Conservation (phyloP, 1,284 basidiomycete species). For the Puccinia sorghi region DNA sequence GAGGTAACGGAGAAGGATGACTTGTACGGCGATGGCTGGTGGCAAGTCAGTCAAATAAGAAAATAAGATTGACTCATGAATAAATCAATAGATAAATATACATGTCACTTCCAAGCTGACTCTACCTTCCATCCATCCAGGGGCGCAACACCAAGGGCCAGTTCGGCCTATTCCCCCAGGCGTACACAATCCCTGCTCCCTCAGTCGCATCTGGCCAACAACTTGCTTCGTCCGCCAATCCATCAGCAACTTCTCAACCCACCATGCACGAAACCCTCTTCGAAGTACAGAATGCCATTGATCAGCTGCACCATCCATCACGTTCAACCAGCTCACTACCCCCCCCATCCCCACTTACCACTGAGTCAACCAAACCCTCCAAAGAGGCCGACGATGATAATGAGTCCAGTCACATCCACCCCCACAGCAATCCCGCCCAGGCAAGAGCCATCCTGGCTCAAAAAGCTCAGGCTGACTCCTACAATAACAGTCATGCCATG, state of each 20-base stretch:
- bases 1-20: conserved; percentile 92
- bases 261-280: conserved; percentile 56
- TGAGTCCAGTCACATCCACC: background rate
- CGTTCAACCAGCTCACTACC: conserved; percentile 52
- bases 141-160: conserved; percentile 81
- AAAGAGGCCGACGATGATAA: background rate
- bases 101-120: no score
- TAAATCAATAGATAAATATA: no score
- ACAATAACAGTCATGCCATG: background rate
- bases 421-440: conserved; percentile 13
- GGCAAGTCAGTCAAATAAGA: conserved; percentile 73
- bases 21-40: conserved; percentile 95
- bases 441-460: conserved; percentile 41
- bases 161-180: conserved; percentile 84
- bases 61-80: no score
- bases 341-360: conserved; percentile 7
- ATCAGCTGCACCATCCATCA: conserved; percentile 61
- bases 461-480: conserved; percentile 50
- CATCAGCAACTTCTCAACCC: conserved; percentile 51
- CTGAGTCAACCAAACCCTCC: conserved; percentile 25
- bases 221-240: no score
- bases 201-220: conserved; percentile 57
- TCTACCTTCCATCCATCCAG: conserved; percentile 60
- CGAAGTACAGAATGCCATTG: conserved; percentile 61
- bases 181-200: conserved; percentile 72